Percentiles rank a stretch among this genome's conserved stretches.
phyloP scores from a whole-genome alignment of 169 alveolate species.

The Plasmodium inui region DNA sequence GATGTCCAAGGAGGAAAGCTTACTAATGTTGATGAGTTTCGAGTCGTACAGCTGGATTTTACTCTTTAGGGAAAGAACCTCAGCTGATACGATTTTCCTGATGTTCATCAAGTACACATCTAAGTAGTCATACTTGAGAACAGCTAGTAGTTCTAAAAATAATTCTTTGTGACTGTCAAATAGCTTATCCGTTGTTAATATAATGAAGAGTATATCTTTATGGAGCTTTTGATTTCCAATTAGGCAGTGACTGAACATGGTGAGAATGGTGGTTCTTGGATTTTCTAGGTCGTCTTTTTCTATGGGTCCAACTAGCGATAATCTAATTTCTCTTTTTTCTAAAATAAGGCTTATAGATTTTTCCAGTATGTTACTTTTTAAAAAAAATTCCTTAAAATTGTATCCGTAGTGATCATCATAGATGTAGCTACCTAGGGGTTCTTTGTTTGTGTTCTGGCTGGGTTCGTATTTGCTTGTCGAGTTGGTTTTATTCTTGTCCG shows the following conservation, averaged over 20 bases:
- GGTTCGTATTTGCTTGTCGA: neutral
- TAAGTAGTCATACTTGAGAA: conserved; percentile 38
- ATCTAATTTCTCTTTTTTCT: conserved; percentile 63
- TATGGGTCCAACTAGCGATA: conserved; percentile 71
- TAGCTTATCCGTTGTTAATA: conserved; percentile 55
- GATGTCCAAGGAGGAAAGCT: neutral
- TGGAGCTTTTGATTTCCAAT: conserved; percentile 66
- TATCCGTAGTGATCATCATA: conserved; percentile 64
- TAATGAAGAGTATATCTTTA: conserved; percentile 49
- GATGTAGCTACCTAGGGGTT: neutral
- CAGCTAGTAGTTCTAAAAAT: conserved; percentile 49
- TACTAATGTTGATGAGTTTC: neutral
- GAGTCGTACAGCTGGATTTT: conserved; percentile 34
- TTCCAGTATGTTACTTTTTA: conserved; percentile 65
- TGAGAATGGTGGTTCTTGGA: conserved; percentile 40
- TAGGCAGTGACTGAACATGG: conserved; percentile 53
- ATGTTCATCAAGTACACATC: conserved; percentile 43
- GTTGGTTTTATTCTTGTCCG: neutral
- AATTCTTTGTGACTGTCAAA: conserved; percentile 65
- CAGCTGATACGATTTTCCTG: conserved; percentile 58
- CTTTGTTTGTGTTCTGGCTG: neutral
- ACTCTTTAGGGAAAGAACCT: conserved; percentile 35
- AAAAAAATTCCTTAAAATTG: conserved; percentile 51
- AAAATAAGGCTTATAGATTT: conserved; percentile 58
- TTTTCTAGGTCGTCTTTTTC: conserved; percentile 58